Percentiles rank a stretch among this genome's conserved stretches.
Conservation (phyloP, 768 basidiomycete species). For the Lyophyllum semitale region DNA sequence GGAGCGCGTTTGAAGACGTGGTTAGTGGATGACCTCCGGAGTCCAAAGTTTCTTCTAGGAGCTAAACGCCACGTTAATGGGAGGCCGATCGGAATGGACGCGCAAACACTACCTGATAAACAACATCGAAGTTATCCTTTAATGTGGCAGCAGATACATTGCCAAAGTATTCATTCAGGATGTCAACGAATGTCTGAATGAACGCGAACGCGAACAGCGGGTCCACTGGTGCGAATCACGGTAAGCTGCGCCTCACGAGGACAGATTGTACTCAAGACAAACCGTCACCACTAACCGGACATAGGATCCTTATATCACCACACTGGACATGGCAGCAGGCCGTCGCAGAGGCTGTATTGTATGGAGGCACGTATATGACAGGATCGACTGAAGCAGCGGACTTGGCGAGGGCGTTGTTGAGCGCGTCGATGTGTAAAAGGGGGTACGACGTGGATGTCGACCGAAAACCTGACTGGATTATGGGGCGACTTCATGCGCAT, state of each 20-base stretch:
- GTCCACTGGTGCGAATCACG: conserved; percentile 56
- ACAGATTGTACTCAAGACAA: conserved; percentile 26
- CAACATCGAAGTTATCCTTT: conserved; percentile 92
- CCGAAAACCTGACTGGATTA: conserved; percentile 90
- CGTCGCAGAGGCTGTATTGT: conserved; percentile 51
- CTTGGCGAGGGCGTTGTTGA: conserved; percentile 71
- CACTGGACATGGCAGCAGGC: conserved; percentile 83
- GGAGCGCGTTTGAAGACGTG: conserved; percentile 84
- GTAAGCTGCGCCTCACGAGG: conserved; percentile 2
- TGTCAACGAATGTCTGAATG: conserved; percentile 80
- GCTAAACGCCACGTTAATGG: conserved; percentile 40
- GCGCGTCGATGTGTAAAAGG: conserved; percentile 81
- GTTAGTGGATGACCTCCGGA: conserved; percentile 91
- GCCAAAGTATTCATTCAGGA: conserved; percentile 86
- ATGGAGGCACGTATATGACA: conserved; percentile 65
- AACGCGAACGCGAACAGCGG: conserved; percentile 90
- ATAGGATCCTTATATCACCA: conserved; percentile 76
- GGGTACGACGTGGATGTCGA: conserved; percentile 77
- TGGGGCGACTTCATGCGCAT: conserved; percentile 54
- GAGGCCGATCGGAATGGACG: background rate
- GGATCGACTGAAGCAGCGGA: conserved; percentile 64
- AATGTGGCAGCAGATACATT: conserved; percentile 77
- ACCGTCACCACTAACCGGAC: conserved; percentile 86
- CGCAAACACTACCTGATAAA: conserved; percentile 75
- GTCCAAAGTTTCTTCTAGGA: conserved; percentile 94